Evolutionary conservation across 2,329 filamentous ascomycete species (phyloP).

Genomic region (Plectosphaerella sp.): DNA sequence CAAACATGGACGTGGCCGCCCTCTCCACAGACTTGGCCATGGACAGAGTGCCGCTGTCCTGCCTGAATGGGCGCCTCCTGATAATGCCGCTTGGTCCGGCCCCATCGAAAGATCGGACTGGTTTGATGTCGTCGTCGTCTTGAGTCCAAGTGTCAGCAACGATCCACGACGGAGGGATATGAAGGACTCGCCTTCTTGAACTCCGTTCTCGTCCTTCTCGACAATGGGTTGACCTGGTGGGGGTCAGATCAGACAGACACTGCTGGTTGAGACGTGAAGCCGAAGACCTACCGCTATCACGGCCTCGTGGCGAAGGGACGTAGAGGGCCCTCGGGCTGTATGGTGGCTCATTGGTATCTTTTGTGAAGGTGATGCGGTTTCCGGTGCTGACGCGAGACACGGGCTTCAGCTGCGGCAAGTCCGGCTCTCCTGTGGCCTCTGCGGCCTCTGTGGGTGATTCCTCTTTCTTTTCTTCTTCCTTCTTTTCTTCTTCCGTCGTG

Average conservation of each 20-base stretch:
- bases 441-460: no score
- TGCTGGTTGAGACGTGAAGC: no score
- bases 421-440: no score
- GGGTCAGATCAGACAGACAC: neutral
- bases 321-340: neutral
- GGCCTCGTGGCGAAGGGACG: slow-evolving; percentile 4
- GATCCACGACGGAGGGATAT: neutral
- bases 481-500: no score
- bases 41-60: slow-evolving; percentile 12
- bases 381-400: neutral
- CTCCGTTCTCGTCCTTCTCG: slow-evolving; percentile 8
- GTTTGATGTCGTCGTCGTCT: neutral
- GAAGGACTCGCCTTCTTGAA: slow-evolving; percentile 14
- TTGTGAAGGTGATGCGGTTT: neutral
- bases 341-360: neutral
- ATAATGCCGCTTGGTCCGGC: neutral
- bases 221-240: neutral
- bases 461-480: no score
- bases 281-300: slow-evolving; percentile 4
- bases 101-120: neutral
- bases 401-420: neutral
- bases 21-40: slow-evolving; percentile 30
- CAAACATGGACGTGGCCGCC: slow-evolving; percentile 33
- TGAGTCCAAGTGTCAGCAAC: neutral
- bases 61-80: neutral